Evolutionary conservation across 2,329 filamentous ascomycete species (phyloP), one percentile per base, ranked within the genome.

Genomic region (Fusarium sp.): DNA sequence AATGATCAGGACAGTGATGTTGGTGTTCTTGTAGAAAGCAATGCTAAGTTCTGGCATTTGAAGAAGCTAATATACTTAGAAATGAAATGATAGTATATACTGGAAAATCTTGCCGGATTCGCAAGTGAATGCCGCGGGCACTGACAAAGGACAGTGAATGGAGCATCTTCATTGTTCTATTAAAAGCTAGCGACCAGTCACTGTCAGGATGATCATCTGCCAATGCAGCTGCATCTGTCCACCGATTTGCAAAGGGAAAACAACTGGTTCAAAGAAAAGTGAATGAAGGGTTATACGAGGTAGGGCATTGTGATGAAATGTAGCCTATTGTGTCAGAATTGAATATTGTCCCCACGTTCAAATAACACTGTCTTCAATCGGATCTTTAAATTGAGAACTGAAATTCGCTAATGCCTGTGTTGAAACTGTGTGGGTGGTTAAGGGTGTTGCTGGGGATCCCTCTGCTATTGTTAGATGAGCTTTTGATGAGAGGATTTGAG

Each of bases 171-270:
- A 36, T 58, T 48, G 28, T 48, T 33, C 22, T 10, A 11, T 28
- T 11, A 14, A 47, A 3, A 11, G 41, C 31, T 14, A 28, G 41
- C 7, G 13, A 10, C 14, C 3, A 20, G n/a, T 24, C 7, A 35
- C n/a, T 26, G 39, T 18, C 17, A 33, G 8, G 7, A 20, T 6
- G 2, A 12, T 4, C 52, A 44, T 24, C 3, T 24, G 15, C 22
- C 17, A 33, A 24, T 7, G 9, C 3, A 7, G 7, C 20, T 31
- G 5, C 20, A 10, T 18, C 24, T 54, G 5, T 31, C 6, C 1
- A 8, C 7, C 8, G 2, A 13, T 8, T 18, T 1, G 8, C 2
- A 31, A n/a, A 20, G 2, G 17, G 14, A 6, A 54, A 11, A n/a
- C 2, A 5, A 17, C 11, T 39, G 20, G 20, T 17, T 3, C 20